Conservation (phyloP, 768 basidiomycete genomes). For the Cyclocybe cylindracea region DNA sequence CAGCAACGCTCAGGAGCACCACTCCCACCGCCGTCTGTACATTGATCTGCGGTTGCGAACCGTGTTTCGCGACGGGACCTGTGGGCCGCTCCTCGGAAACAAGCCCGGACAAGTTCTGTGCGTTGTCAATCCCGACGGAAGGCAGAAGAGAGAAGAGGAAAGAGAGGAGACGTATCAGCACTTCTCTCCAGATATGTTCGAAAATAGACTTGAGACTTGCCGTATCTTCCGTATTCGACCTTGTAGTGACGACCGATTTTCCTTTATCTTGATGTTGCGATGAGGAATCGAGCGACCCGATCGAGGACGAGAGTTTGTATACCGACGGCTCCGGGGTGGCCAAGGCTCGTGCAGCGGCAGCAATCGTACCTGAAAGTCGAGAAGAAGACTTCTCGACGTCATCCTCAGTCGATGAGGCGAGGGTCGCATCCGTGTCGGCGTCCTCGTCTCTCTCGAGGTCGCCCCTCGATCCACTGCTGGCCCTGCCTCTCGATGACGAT, state of each 20-base stretch:
- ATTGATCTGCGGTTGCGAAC: constrained; percentile 17
- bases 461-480: constrained; percentile 16
- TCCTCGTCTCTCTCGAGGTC: constrained; percentile 13
- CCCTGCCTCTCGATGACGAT: constrained; percentile 23
- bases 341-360: constrained; percentile 11
- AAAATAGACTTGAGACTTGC: constrained; percentile 17
- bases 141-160: background rate
- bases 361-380: no score
- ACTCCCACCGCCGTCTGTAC: constrained; percentile 64
- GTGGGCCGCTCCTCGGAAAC: no score
- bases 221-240: constrained; percentile 9
- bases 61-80: no score
- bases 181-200: constrained; percentile 8
- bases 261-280: constrained; percentile 1
- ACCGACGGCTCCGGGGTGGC: constrained; percentile 31
- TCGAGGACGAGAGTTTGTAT: constrained; percentile 10
- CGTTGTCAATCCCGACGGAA: no score
- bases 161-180: constrained; percentile 18
- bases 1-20: constrained; percentile 64
- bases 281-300: no score
- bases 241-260: background rate
- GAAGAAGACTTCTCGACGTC: constrained; percentile 13
- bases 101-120: no score
- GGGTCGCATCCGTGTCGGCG: constrained; percentile 17
- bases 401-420: constrained; percentile 19